Evolutionary conservation across 2,329 filamentous ascomycete genomes (phyloP), one percentile per base, ranked within the genome.

Genomic region (Myriosclerotinia duriaeana): DNA sequence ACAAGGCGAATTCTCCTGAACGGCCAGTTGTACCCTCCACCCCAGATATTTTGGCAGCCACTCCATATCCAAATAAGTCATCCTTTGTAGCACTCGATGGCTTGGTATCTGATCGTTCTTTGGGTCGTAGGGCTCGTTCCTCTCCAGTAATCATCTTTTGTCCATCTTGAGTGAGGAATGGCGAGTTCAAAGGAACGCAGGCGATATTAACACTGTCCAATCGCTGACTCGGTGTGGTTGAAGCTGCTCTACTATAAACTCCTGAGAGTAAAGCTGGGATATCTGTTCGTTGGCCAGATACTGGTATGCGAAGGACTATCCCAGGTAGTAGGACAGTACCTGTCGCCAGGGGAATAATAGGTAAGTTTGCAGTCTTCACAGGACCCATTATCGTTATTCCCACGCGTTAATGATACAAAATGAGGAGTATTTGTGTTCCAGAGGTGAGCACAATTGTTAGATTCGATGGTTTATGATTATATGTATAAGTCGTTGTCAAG

Each of bases 181-280:
- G 88, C 60, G 92, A 95, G 70, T 84, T 89, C 68, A 97, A 82
- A 26, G 95, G 95, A 65, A 98, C 88, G 77, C 94, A 98, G 64
- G 90, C 92, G 71, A 98, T 88, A 11, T 91, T 88, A 72, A 97
- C 87, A 71, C 83, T 82, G 71, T 88, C 85, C 74, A 89, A 82
- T 69, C 85, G 82, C 71, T 87, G 83, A 69, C 84, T 85, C 38
- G 87, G 85, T 71, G 89, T 85, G 73, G 88, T 89, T 52, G 86
- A 85, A 44, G 90, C 83, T 38, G 89, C 88, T 72, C 88, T 87
- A 74, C 90, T 90, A 79, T 96, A 94, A 68, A 97, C 86, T 72
- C 89, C 89, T 26, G 93, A 91, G 66, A 99, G 87, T 54, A 98
- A 86, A 61, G 94, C 91, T 64, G 92, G 89, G 71, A 98, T 89